Conservation (phyloP, 1,284 basidiomycete species). For the Sporisorium iseilematis-ciliati region DNA sequence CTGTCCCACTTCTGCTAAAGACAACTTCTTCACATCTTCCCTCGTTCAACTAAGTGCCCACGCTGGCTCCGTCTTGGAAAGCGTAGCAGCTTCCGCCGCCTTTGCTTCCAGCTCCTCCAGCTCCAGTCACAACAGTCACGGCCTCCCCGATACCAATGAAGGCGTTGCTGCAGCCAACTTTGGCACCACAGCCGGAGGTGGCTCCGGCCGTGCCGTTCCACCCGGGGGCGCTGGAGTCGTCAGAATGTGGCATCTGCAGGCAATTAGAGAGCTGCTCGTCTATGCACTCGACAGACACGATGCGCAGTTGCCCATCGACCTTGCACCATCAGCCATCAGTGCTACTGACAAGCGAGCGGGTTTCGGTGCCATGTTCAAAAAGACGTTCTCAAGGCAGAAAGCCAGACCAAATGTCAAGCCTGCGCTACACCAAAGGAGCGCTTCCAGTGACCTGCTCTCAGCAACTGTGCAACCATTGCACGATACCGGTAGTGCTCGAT, state of each 20-base stretch:
- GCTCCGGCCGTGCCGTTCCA: slow-evolving; percentile 46
- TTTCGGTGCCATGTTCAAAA: slow-evolving; percentile 42
- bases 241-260: slow-evolving; percentile 61
- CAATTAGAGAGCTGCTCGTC: slow-evolving; percentile 44
- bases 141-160: slow-evolving; percentile 15
- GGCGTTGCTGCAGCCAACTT: slow-evolving; percentile 49
- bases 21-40: slow-evolving; percentile 25
- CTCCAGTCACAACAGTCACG: slow-evolving; percentile 23
- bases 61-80: slow-evolving; percentile 44
- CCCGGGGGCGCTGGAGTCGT: slow-evolving; percentile 47
- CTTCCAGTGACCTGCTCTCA: slow-evolving; percentile 11
- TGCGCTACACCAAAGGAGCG: neutral
- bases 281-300: slow-evolving; percentile 50
- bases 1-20: slow-evolving; percentile 20
- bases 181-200: slow-evolving; percentile 49
- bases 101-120: slow-evolving; percentile 19
- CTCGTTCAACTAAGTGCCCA: slow-evolving; percentile 52
- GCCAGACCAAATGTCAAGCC: slow-evolving; percentile 1
- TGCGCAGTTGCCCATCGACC: slow-evolving; percentile 44
- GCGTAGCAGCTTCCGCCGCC: slow-evolving; percentile 16
- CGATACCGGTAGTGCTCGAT: neutral
- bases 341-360: slow-evolving; percentile 16
- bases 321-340: slow-evolving; percentile 12
- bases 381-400: slow-evolving; percentile 36
- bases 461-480: slow-evolving; percentile 17